These are phyloP conservation scores for Emmonsia crescens DNA, from an alignment of 2,329 filamentous ascomycete genomes.

Conservation along the genomic window DNA sequence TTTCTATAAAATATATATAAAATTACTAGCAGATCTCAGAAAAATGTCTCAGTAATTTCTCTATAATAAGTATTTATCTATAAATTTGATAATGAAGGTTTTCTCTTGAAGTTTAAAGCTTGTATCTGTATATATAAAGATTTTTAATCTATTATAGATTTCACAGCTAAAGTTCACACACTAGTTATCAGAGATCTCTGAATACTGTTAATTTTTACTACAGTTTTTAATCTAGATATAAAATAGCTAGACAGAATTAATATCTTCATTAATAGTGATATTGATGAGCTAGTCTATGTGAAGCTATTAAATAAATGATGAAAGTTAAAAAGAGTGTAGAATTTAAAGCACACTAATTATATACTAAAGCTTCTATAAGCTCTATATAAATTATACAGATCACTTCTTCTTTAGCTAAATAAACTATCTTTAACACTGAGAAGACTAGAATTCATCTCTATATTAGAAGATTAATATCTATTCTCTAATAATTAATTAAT, in stretches of 20 bases:
- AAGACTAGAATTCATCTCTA: neutral
- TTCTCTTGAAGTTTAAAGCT: constrained; percentile 2
- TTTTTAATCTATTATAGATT: neutral
- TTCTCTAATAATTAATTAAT: neutral
- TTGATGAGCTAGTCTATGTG: neutral
- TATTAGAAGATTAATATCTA: neutral
- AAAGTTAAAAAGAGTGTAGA: no score
- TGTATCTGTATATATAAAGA: constrained; percentile 7
- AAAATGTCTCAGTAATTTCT: neutral
- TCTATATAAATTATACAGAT: neutral
- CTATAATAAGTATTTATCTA: constrained; percentile 3
- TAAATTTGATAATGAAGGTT: constrained; percentile 5
- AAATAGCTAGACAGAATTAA: neutral
- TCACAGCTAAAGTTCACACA: neutral
- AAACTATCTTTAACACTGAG: neutral
- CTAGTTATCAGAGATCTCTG: neutral
- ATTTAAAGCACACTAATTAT: neutral
- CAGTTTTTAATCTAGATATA: neutral
- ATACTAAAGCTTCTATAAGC: neutral
- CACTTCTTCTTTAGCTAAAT: neutral
- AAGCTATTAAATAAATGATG: neutral
- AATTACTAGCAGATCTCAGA: neutral
- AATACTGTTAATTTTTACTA: neutral
- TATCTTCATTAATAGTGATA: neutral
- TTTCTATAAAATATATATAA: neutral